Evolutionary conservation across 2,329 filamentous ascomycete genomes (phyloP).

Genomic region (Cordyceps cateniannulata): DNA sequence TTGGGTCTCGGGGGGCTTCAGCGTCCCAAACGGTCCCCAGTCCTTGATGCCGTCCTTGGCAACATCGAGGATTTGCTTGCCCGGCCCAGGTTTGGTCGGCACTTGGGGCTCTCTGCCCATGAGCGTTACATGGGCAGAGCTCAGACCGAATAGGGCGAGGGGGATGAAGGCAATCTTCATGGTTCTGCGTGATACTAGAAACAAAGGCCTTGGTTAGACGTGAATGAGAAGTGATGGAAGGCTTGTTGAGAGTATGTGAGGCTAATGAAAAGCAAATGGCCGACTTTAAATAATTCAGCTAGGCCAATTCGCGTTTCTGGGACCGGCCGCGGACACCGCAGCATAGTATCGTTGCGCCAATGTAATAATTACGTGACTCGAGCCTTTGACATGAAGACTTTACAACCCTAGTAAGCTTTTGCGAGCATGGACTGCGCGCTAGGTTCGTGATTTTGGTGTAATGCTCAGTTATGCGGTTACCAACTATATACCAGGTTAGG

Average conservation of each 20-base stretch:
- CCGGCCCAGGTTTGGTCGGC: not conserved
- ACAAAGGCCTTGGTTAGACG: not conserved
- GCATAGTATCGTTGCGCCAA: too few relatives aligned
- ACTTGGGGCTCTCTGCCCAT: not conserved
- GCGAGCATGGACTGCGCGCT: too few relatives aligned
- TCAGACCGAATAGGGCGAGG: not conserved
- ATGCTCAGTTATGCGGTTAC: too few relatives aligned
- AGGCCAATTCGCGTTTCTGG: not conserved
- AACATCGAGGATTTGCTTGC: not conserved
- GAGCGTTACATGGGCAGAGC: not conserved
- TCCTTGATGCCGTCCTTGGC: not conserved
- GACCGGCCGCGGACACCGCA: too few relatives aligned
- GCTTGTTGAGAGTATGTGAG: not conserved
- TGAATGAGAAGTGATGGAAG: not conserved
- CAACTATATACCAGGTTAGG: too few relatives aligned
- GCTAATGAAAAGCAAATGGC: not conserved
- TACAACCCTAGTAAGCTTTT: too few relatives aligned
- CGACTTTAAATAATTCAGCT: not conserved
- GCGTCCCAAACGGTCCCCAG: not conserved
- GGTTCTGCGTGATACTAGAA: not conserved
- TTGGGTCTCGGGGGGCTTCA: not conserved
- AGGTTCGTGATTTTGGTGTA: too few relatives aligned
- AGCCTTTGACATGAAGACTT: too few relatives aligned
- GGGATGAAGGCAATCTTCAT: not conserved
- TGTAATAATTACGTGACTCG: too few relatives aligned